phyloP scores from a whole-genome alignment of 1,284 basidiomycete species.

The Fistulinella cinereoalba region DNA sequence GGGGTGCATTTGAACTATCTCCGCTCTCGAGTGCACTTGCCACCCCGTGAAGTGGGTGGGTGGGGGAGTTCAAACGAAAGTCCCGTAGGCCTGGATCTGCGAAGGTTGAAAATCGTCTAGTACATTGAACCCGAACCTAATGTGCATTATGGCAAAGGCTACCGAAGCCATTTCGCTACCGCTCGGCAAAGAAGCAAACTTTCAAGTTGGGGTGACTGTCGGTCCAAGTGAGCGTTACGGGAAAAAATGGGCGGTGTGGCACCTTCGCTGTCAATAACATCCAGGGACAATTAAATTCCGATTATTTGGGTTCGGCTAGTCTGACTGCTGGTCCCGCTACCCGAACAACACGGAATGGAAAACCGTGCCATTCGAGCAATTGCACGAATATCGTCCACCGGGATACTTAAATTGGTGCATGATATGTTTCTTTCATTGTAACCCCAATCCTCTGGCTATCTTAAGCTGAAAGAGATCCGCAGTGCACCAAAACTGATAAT shows the following conservation, averaged over 20 bases:
- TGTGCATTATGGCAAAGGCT: conserved; percentile 7
- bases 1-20: not conserved
- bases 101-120: too few species aligned
- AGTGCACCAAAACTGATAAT: too few species aligned
- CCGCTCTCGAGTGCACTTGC: too few species aligned
- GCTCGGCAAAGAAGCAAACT: conserved; percentile 4
- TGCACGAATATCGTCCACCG: too few species aligned
- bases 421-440: too few species aligned
- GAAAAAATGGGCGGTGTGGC: not conserved
- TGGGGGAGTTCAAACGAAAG: too few species aligned
- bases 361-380: not conserved
- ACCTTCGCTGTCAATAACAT: conserved; percentile 1
- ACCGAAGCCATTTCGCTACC: conserved; percentile 3
- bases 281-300: conserved; percentile 6
- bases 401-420: too few species aligned
- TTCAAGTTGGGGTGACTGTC: too few species aligned
- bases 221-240: conserved; percentile 12
- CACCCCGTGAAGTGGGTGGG: too few species aligned
- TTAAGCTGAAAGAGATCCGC: too few species aligned
- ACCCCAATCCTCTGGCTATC: too few species aligned
- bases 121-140: not conserved
- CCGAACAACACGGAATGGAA: not conserved
- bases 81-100: too few species aligned
- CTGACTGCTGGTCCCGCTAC: conserved; percentile 5
- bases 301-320: not conserved